Percentiles rank a stretch among this genome's conserved stretches.
Conservation (phyloP, 1,139 yeast genomes). For the Geotrichum candidum region DNA sequence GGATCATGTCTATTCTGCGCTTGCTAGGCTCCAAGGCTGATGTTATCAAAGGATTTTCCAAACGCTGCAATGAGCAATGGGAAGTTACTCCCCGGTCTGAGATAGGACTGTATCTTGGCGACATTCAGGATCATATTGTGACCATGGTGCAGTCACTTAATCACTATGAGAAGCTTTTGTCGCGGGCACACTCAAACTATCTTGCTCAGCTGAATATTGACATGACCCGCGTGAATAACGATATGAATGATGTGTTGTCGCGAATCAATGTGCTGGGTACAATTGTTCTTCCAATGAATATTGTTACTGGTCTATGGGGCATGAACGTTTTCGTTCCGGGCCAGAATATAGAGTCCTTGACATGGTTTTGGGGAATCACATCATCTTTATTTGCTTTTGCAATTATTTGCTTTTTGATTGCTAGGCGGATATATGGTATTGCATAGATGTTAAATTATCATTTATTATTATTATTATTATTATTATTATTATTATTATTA, state of each 20-base stretch:
- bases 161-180: constrained; percentile 88
- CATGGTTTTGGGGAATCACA: constrained; percentile 63
- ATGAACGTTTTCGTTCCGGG: constrained; percentile 98
- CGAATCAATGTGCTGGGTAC: constrained; percentile 92
- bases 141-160: constrained; percentile 94
- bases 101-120: constrained; percentile 86
- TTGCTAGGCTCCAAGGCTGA: constrained; percentile 90
- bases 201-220: constrained; percentile 95
- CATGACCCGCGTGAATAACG: constrained; percentile 96
- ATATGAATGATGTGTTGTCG: constrained; percentile 92
- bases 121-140: constrained; percentile 76
- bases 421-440: constrained; percentile 28
- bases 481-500: background rate
- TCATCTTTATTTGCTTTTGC: constrained; percentile 33
- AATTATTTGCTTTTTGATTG: constrained; percentile 30
- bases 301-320: constrained; percentile 96
- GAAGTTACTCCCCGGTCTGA: constrained; percentile 68
- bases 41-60: constrained; percentile 89
- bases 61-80: constrained; percentile 80
- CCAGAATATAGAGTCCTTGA: constrained; percentile 57
- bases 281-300: constrained; percentile 86
- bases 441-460: constrained; percentile 13
- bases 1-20: constrained; percentile 86
- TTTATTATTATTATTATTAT: background rate
- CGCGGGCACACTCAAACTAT: constrained; percentile 90